These are phyloP conservation scores for Candida caryicola DNA, from an alignment of 805 yeast genomes.

Conservation along the genomic window DNA sequence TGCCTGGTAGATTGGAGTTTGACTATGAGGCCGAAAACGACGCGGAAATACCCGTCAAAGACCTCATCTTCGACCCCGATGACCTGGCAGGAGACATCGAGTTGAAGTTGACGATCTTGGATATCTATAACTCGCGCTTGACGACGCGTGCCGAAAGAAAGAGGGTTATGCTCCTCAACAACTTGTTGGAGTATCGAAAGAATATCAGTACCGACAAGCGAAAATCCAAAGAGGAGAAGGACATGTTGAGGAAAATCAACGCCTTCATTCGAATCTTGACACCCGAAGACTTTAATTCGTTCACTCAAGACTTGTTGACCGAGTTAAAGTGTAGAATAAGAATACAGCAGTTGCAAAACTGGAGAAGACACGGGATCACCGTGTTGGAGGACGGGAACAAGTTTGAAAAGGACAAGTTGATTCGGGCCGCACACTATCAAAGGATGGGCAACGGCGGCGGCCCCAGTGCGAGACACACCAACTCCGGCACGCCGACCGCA, in stretches of 20 bases:
- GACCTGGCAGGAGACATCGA: slow-evolving; percentile 88
- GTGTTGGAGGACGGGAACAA: slow-evolving; percentile 77
- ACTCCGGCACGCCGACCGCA: slow-evolving; percentile 8
- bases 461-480: slow-evolving; percentile 22
- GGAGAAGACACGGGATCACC: slow-evolving; percentile 88
- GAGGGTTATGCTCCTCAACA: slow-evolving; percentile 72
- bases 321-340: slow-evolving; percentile 78
- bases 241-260: slow-evolving; percentile 68
- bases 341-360: slow-evolving; percentile 87
- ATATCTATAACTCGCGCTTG: slow-evolving; percentile 84
- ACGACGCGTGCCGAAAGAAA: slow-evolving; percentile 93
- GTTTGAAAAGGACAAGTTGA: slow-evolving; percentile 84
- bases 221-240: slow-evolving; percentile 86
- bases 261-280: slow-evolving; percentile 81
- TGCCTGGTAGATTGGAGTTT: slow-evolving; percentile 98
- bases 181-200: slow-evolving; percentile 79
- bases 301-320: slow-evolving; percentile 66
- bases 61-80: slow-evolving; percentile 92
- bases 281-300: slow-evolving; percentile 73
- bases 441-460: slow-evolving; percentile 46
- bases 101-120: slow-evolving; percentile 79
- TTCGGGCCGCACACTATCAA: slow-evolving; percentile 60
- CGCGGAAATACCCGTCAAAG: slow-evolving; percentile 91
- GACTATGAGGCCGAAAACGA: slow-evolving; percentile 97
- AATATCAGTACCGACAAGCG: slow-evolving; percentile 80